Evolutionary conservation across 805 yeast species (phyloP), one percentile per base, ranked within the genome.

Genomic region (Metschnikowia orientalis): DNA sequence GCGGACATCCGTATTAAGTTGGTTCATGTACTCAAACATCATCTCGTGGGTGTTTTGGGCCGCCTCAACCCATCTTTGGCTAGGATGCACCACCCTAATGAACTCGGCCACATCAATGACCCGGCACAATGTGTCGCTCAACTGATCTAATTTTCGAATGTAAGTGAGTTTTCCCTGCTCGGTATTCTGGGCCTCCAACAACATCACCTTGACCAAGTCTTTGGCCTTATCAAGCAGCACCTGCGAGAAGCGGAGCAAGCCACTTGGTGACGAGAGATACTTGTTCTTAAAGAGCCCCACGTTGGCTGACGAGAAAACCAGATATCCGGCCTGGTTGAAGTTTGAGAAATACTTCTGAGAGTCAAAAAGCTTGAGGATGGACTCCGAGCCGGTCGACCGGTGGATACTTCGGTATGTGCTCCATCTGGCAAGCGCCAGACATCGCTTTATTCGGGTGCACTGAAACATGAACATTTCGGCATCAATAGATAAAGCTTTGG

Each of bases 91-190:
- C 15, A 87, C 88, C 28, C 97, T 66, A 18, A 92, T 77, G 60
- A 90, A 90, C 48, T 89, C 97, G 22, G 95, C 90, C 30, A 90
- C 71, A 57, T 92, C 98, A 24, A 92, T 89, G 5, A 87, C 97
- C 36, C 95, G 75, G 54, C 98, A 92, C 18, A 92, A 59, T 18
- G 82, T 74, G 53, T 92, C 97, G 50, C 95, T 83, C 23, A 92
- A 61, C 44, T 87, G 76, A 53, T 92, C 98, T 42, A 92, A 63
- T 32, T 78, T 76, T 26, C 75, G 49, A 34, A 90, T 50, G 34
- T 76, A 85, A 4, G 64, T 56, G 14, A 61, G 40, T 27, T 48
- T 45, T 3, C 68, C 84, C 7, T 63, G 61, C 14, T 65, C 61
- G 30, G 73, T 73, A 5, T 49, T 50, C 7, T 45, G 35, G 11